phyloP scores from a whole-genome alignment of 192 early-diverging fungal species.

The Entophlyctis luteolus region DNA sequence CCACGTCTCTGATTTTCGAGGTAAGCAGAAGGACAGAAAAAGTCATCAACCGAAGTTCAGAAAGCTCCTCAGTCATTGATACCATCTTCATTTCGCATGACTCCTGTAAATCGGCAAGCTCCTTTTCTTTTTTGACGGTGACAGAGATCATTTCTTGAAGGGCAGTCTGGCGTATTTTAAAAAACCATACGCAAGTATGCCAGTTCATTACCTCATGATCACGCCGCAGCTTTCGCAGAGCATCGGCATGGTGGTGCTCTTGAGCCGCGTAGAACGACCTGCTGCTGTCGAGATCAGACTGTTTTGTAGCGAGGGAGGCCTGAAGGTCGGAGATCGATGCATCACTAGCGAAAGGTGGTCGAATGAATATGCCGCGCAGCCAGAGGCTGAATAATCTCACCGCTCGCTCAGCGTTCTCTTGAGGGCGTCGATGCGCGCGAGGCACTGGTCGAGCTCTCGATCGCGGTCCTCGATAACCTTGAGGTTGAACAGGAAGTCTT shows the following conservation, averaged over 20 bases:
- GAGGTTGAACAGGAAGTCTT: conserved; percentile 45
- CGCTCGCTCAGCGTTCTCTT: conserved; percentile 25
- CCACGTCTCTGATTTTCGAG: neutral
- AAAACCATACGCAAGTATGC: neutral
- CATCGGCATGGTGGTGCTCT: conserved; percentile 37
- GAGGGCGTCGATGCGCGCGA: conserved; percentile 20
- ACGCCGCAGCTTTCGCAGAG: conserved; percentile 18
- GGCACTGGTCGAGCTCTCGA: conserved; percentile 33
- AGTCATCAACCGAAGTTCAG: neutral
- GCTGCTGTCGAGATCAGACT: conserved; percentile 20
- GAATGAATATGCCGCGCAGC: neutral
- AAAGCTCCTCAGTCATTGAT: conserved; percentile 1
- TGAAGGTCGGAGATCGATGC: conserved; percentile 31
- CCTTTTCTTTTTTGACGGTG: neutral
- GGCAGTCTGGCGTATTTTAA: neutral
- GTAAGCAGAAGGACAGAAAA: neutral
- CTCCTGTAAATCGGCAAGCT: conserved; percentile 4
- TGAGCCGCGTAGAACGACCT: conserved; percentile 29
- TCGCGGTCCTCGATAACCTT: conserved; percentile 38
- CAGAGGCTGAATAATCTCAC: conserved; percentile 4
- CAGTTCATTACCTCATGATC: conserved; percentile 31
- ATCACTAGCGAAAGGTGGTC: conserved; percentile 20
- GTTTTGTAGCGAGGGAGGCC: conserved; percentile 26
- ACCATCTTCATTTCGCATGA: conserved; percentile 14
- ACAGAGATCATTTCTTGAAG: conserved; percentile 2